Evolutionary conservation across 495 filamentous ascomycete genomes (phyloP), one percentile per base, ranked within the genome.

Genomic region (Melanomma pulvis-pyrius): DNA sequence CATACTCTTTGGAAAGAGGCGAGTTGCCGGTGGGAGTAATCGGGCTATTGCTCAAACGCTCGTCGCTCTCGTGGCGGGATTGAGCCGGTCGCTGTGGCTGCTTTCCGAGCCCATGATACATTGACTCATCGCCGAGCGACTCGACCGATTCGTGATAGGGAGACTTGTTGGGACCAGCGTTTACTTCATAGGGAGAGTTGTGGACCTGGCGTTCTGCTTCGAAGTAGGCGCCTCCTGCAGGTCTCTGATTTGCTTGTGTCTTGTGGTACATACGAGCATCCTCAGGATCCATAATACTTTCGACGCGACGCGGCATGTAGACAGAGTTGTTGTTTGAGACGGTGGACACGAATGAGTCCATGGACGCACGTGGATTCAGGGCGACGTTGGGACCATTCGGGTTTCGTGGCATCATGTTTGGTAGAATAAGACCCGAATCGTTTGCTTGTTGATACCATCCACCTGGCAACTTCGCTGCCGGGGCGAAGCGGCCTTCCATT

Each of bases 241-340:
- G 73, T 49, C 59, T 59, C 52, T 77, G 74, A 8, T 51, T n/a
- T 13, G 67, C 71, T 54, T 73, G 73, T 0, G 62, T 52, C 39
- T 67, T 67, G 46, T 72, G 71, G 57, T 75, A 76, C 1, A 63
- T 26, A 13, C 52, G 67, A 1, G 70, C 70, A 47, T 78, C 74
- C 58, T 75, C 71, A 28, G 71, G 72, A 70, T 67, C 88, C 86
- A 94, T 89, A 68, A 96, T 83, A 73, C 85, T 92, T 66, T 96
- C 93, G 9, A 96, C 89, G 39, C 88, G 84, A 22, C 85, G 82
- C 1, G 93, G 92, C 70, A 90, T 75, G 68, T 87, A 89, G 22
- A 94, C 80, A 0, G 88, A 90, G 64, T 86, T 86, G 48, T 76
- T 81, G 2, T 79, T 84, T 3, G 84, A 89, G 17, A 81, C 82